Percentiles rank a stretch among this genome's conserved stretches.
These are phyloP conservation scores for Rhodotorula sp. DNA, from an alignment of 1,284 basidiomycete genomes.

Conservation along the genomic window DNA sequence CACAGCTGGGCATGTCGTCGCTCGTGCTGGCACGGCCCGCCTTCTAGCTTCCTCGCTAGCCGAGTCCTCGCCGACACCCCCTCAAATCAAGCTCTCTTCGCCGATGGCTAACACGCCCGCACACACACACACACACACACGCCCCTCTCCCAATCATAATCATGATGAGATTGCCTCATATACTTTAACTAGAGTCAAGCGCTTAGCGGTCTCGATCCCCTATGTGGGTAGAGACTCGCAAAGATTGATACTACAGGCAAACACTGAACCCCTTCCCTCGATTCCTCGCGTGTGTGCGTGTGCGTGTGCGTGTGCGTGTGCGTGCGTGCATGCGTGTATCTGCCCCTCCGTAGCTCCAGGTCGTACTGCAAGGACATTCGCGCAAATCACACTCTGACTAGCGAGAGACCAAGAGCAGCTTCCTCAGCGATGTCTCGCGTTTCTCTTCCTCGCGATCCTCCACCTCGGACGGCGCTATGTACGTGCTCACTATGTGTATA, in stretches of 20 bases:
- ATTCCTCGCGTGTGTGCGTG: not conserved
- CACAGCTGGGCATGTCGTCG: not conserved
- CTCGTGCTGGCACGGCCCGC: too few relatives aligned
- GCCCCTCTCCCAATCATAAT: not conserved
- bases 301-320: not conserved
- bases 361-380: not conserved
- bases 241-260: conserved; percentile 19
- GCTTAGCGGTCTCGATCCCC: conserved; percentile 26
- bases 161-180: conserved; percentile 27
- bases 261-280: conserved; percentile 6
- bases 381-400: too few relatives aligned
- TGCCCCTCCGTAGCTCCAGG: too few relatives aligned
- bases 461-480: too few relatives aligned
- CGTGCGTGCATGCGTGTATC: not conserved
- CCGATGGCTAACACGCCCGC: too few relatives aligned
- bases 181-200: conserved; percentile 38
- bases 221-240: conserved; percentile 28
- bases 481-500: not conserved
- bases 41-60: not conserved
- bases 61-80: not conserved
- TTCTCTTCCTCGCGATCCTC: too few relatives aligned
- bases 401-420: not conserved
- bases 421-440: too few relatives aligned
- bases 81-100: not conserved
- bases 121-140: conserved; percentile 1